A percentile compares a stretch with the other conserved stretches of the same genome.
Conservation (phyloP, 768 basidiomycete genomes). For the Mrakia gelida region DNA sequence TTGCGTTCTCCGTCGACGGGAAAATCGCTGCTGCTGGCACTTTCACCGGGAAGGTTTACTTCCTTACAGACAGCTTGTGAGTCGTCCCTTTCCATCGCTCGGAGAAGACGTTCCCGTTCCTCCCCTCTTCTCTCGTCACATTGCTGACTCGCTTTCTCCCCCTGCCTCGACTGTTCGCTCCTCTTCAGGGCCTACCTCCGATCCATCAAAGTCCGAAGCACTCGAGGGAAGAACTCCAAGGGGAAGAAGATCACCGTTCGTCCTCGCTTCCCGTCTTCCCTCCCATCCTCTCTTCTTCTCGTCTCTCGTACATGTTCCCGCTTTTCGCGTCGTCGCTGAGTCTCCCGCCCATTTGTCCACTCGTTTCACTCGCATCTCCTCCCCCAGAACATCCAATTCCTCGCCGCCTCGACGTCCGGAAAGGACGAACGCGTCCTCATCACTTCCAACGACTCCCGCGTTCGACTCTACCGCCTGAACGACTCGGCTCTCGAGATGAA, state of each 20-base stretch:
- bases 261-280: slow-evolving; percentile 29
- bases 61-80: neutral
- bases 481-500: slow-evolving; percentile 35
- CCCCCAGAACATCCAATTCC: slow-evolving; percentile 19
- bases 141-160: neutral
- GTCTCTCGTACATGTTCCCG: neutral
- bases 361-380: neutral
- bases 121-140: neutral
- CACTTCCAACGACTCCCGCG: slow-evolving; percentile 39
- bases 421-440: slow-evolving; percentile 36
- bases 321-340: too few species aligned
- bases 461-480: slow-evolving; percentile 37
- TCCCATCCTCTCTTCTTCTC: neutral
- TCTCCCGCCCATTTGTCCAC: too few species aligned
- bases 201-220: slow-evolving; percentile 24
- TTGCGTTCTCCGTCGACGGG: slow-evolving; percentile 39
- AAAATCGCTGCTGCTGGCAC: slow-evolving; percentile 35
- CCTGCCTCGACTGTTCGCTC: too few species aligned
- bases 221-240: slow-evolving; percentile 38
- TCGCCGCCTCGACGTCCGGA: slow-evolving; percentile 12
- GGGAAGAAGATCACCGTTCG: slow-evolving; percentile 40
- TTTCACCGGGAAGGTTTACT: slow-evolving; percentile 35
- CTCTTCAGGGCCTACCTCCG: neutral
- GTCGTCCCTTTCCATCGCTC: neutral
- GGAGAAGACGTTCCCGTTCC: neutral